Evolutionary conservation across 164 flowering plant genomes (phyloP), one percentile per base, ranked within the genome.

Genomic region (Macadamia integrifolia): DNA sequence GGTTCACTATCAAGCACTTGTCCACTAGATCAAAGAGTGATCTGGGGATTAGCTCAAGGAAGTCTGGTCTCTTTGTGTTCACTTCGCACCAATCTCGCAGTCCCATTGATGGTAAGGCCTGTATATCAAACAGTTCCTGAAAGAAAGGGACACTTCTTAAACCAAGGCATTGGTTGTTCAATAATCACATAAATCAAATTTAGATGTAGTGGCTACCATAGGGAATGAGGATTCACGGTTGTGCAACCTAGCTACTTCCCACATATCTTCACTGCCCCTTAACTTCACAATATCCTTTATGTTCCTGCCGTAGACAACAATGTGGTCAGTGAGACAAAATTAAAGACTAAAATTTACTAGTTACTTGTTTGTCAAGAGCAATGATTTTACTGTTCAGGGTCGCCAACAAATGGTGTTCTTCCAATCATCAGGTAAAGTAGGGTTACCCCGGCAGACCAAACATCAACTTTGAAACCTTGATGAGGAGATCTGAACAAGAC

Each of bases 361-460:
- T 6, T 9, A 6, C 13, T 0, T 29, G 40, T 40, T 29, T 35
- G 35, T 18, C 5, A 42, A 53, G 64, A 60, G 58, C 29, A 62
- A 50, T n/a, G 67, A 9, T 12, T 82, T 71, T 82, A 93, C 98
- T 94, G 95, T 57, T 88, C 95, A 60, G 95, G 91, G 52, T 91
- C 96, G 3, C 98, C 98, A 67, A 71, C 61, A 70, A 94, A 94
- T 18, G 98, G 97, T 43, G 86, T 66, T 79, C 79, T 86, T 67
- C 98, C 98, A 28, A 83, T 85, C 66, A 87, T 86, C 62, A 91
- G 77, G 78, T 86, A 94, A 58, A 94, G 93, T 60, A 94, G 78
- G 31, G 96, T 86, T 55, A 94, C 97, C 64, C 98, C 97, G 67
- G 97, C 96, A 55, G 98, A 94, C 98, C 98, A 94, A n/a, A 94